phyloP scores from a whole-genome alignment of 2,329 filamentous ascomycete genomes.

The Orbilia javanica region DNA sequence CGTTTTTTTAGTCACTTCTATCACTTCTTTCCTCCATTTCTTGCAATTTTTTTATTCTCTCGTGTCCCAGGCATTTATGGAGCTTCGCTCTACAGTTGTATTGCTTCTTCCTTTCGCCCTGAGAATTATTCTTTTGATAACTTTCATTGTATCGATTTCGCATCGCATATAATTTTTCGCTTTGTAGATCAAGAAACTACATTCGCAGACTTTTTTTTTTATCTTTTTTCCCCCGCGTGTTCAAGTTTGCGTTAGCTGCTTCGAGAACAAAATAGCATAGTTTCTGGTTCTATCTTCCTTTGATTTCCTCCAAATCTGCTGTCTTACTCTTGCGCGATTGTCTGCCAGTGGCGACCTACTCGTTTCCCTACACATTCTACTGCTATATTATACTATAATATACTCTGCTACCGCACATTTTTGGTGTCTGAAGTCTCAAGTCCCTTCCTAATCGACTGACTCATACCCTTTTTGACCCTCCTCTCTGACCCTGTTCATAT shows the following conservation, averaged over 20 bases:
- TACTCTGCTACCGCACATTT: not conserved
- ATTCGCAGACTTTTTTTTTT: not conserved
- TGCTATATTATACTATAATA: not conserved
- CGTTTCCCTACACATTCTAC: conserved; percentile 1
- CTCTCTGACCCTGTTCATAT: not conserved
- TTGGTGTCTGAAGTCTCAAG: not conserved
- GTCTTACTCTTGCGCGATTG: conserved; percentile 11
- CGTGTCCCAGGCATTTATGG: not conserved
- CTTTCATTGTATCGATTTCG: not conserved
- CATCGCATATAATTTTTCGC: not conserved
- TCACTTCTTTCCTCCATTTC: not conserved
- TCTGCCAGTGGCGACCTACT: not conserved
- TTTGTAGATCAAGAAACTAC: conserved; percentile 1
- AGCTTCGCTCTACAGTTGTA: not conserved
- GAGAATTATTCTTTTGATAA: not conserved
- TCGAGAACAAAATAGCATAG: conserved; percentile 5
- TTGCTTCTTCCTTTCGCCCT: not conserved
- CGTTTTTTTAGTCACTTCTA: not conserved
- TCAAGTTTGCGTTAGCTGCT: not conserved
- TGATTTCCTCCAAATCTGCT: not conserved
- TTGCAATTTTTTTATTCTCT: conserved; percentile 8
- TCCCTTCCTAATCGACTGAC: not conserved
- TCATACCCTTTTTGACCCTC: not conserved
- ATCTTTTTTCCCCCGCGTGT: not conserved
- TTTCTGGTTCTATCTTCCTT: not conserved